Base-by-base conservation (phyloP, 2,329 filamentous ascomycete species). In the Boeremia exigua region DNA sequence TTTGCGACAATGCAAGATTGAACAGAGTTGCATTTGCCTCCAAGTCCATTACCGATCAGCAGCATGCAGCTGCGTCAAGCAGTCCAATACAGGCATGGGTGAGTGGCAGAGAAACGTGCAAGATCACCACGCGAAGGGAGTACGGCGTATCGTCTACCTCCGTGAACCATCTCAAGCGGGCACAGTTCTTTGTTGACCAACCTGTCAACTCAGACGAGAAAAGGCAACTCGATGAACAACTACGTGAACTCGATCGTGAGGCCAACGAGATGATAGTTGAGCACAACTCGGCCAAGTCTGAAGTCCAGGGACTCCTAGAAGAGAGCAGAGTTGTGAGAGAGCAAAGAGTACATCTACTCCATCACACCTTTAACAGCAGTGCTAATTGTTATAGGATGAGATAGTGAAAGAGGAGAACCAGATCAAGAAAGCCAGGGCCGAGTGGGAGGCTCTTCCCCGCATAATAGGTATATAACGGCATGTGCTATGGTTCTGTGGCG, bases 111-210 rank as follows among this genome's bases (percentile, higher is more conserved):
- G 83, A 86, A 14, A 62, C 60, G 7, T 72, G 56, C 72, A 81
- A 80, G 17, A 83, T 95, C 47, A 82, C 81, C 6, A 86, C 90
- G 14, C 87, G 94, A 43, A 83, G 81, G 61, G 94, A 98, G 72
- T 97, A 97, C 74, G 92, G 91, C 2, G 84, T 89, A 12, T 85
- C 85, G 43, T 91, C 91, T 1, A 92, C 90, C 1, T 80, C 82
- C 19, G 87, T 89, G 12, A 84, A 81, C 32, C 79, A 79, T 49
- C 78, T 97, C 12, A 79, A 74, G 14, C 76, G 75, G 2, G 91
- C 91, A 4, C 79, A 72, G 32, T 85, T 84, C 67, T 97, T 95
- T 87, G 92, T 88, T 0, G 86, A 92, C 40, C 87, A 91, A 58
- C 88, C 90, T 3, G 83, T 92, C 6, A 91, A 96, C 69, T 77